These are phyloP conservation scores for Colletotrichum sojae DNA, from an alignment of 2,329 filamentous ascomycete species.

Conservation along the genomic window DNA sequence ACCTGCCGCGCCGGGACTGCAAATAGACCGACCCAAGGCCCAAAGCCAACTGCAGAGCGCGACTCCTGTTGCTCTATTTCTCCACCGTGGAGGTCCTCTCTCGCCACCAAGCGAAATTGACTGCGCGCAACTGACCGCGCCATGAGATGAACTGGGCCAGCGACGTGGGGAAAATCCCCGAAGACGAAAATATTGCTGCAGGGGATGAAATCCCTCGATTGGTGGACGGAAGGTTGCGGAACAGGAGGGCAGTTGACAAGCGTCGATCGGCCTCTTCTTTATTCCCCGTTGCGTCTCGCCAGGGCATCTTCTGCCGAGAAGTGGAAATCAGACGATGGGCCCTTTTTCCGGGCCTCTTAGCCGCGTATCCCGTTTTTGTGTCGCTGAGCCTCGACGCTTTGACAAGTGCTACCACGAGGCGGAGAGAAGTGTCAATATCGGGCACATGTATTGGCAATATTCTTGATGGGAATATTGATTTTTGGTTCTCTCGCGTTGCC, in stretches of 20 bases:
- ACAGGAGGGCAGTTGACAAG: no score
- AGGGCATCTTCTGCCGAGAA: not conserved
- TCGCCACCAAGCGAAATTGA: not conserved
- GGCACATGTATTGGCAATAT: no score
- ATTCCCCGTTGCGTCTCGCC: not conserved
- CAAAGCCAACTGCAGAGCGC: not conserved
- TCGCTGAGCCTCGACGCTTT: not conserved
- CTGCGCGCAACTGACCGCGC: not conserved
- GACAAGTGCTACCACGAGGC: no score
- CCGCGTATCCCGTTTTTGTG: not conserved
- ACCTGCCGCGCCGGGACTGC: not conserved
- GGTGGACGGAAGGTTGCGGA: not conserved
- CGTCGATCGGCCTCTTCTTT: no score
- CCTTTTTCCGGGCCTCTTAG: no score
- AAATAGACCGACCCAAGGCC: constrained; percentile 3
- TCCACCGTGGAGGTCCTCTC: not conserved
- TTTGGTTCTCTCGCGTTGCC: no score
- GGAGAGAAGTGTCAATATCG: no score
- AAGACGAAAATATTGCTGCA: not conserved
- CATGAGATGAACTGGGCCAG: not conserved
- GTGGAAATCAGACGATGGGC: no score
- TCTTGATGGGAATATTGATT: no score
- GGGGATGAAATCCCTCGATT: not conserved
- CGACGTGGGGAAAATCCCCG: not conserved
- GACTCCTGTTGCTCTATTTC: not conserved